Base-by-base conservation (phyloP, 2,329 filamentous ascomycete species). In the Phoma sp. region DNA sequence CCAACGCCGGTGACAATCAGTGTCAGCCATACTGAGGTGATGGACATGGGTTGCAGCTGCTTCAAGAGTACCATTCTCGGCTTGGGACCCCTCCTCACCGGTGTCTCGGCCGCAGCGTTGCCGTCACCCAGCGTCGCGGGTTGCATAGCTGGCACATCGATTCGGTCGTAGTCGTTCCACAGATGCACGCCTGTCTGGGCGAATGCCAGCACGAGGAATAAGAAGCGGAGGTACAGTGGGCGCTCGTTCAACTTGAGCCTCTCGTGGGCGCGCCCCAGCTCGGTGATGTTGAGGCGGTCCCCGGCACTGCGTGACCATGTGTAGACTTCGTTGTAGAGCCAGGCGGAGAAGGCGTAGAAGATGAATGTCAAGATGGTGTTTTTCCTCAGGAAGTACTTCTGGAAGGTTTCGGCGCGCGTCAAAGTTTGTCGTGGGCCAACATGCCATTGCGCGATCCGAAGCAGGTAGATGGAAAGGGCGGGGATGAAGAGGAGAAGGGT, bases 401-500 rank as follows among this genome's bases (percentile, higher is more conserved):
- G 77, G 51, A 94, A 83, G 7, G 86, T 89, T 55, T 88, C 81
- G 64, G 88, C 81, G 41, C 85, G 82, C 4, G 89, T 91, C 53
- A 82, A 80, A 35, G 90, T 88, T 17, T 90, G 93, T 70, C 90
- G 68, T 19, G 58, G 55, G 33, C 79, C 81, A 45, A 81, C 68
- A 71, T 94, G 91, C 76, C 92, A 87, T 74, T 93, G 89, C 39
- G 89, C 87, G 68, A 97, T 91, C 69, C 93, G 91, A 46, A 97
- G 84, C 64, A 96, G 84, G 77, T 96, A 90, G 63, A 97, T 84
- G 52, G 86, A 80, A 56, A 97, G 84, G 57, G 86, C 87, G 65
- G 88, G 89, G 58, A 90, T 79, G 77, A 93, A 94, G 61, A 97
- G 84, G 59, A 92, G 82, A 15, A 88, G 72, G 6, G 91, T 85